These are phyloP conservation scores for Candida vartiovaarae DNA, from an alignment of 805 yeast species.

Conservation along the genomic window DNA sequence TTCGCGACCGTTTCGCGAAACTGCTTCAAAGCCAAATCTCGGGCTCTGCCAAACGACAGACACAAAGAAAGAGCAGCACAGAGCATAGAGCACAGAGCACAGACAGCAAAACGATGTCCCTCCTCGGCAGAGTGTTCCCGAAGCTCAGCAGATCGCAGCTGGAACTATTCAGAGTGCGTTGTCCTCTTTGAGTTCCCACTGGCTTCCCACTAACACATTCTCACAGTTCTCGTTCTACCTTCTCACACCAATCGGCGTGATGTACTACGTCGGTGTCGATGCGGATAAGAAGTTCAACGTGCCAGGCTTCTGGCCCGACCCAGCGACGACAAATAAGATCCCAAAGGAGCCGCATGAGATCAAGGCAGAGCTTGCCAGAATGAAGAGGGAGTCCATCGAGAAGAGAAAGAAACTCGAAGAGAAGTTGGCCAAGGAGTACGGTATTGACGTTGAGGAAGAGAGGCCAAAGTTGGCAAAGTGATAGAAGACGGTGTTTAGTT, in stretches of 20 bases:
- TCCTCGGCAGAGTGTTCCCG: constrained; percentile 10
- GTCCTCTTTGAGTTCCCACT: neutral
- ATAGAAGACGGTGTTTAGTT: neutral
- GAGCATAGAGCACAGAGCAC: too few species aligned
- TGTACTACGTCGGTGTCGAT: constrained; percentile 90
- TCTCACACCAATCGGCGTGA: constrained; percentile 79
- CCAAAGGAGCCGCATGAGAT: constrained; percentile 93
- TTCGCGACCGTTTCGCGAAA: too few species aligned
- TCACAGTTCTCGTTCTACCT: constrained; percentile 84
- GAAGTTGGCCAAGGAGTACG: constrained; percentile 55
- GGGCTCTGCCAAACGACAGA: neutral
- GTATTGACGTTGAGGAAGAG: constrained; percentile 49
- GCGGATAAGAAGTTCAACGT: constrained; percentile 84
- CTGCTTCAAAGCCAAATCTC: neutral
- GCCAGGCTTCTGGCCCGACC: constrained; percentile 97
- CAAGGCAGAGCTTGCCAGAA: constrained; percentile 83
- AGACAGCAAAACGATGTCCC: neutral
- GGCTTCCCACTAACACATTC: constrained; percentile 28
- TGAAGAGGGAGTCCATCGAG: constrained; percentile 67
- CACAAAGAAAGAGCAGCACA: too few species aligned
- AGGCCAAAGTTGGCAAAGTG: constrained; percentile 27
- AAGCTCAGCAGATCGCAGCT: constrained; percentile 41
- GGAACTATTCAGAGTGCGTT: constrained; percentile 42
- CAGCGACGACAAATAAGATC: constrained; percentile 79
- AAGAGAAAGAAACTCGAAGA: constrained; percentile 70